Evolutionary conservation across 176 grass and related monocot genomes (phyloP).

Genomic region (Oryza rufipogon): DNA sequence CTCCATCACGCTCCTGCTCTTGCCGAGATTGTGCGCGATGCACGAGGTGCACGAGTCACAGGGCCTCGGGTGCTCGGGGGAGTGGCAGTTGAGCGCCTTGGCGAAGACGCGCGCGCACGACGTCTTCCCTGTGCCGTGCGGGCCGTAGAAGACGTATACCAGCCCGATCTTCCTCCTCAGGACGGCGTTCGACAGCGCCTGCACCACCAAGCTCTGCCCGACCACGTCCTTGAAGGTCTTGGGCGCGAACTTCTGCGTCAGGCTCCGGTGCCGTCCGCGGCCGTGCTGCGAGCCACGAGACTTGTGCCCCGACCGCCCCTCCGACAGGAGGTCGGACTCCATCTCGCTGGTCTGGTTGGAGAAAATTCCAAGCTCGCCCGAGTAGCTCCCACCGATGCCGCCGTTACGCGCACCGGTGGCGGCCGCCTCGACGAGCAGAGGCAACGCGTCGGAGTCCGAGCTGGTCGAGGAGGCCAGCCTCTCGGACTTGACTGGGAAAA

Average conservation of each 20-base stretch:
- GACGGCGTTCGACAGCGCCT: constrained; percentile 82
- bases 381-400: constrained; percentile 53
- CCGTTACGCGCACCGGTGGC: constrained; percentile 31
- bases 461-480: constrained; percentile 67
- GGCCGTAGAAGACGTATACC: constrained; percentile 83
- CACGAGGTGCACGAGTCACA: constrained; percentile 74
- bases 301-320: constrained; percentile 44
- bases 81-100: constrained; percentile 85
- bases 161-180: constrained; percentile 67
- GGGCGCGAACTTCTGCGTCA: constrained; percentile 84
- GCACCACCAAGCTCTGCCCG: constrained; percentile 83
- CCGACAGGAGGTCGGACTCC: constrained; percentile 70
- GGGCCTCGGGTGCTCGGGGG: constrained; percentile 58
- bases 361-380: constrained; percentile 81
- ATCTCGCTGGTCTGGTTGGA: constrained; percentile 66
- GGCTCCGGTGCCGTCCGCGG: constrained; percentile 65
- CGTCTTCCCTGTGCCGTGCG: constrained; percentile 87
- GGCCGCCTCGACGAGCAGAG: constrained; percentile 59
- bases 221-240: constrained; percentile 83
- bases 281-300: constrained; percentile 35
- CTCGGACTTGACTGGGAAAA: constrained; percentile 55
- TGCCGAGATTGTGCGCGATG: constrained; percentile 75
- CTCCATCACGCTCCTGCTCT: constrained; percentile 73
- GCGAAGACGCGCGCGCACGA: constrained; percentile 80
- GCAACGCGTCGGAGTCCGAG: constrained; percentile 76